Percentiles rank a stretch among this genome's conserved stretches.
These are phyloP conservation scores for Schwanniomyces yamadae DNA, from an alignment of 805 yeast species.

Conservation along the genomic window DNA sequence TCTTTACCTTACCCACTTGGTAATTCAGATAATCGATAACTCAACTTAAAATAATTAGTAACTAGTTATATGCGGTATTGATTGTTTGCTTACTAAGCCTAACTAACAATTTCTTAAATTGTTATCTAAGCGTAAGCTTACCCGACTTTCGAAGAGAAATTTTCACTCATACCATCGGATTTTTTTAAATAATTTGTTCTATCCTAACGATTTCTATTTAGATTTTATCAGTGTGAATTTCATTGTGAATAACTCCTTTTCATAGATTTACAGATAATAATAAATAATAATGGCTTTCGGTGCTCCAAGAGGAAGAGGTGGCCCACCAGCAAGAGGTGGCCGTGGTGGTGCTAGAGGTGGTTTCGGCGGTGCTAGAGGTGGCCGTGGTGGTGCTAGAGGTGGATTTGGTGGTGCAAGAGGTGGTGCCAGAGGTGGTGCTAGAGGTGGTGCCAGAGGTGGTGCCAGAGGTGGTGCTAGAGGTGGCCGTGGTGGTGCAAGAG, in stretches of 20 bases:
- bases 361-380: constrained; percentile 46
- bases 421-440: constrained; percentile 31
- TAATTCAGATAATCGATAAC: no score
- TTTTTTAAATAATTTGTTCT: constrained; percentile 2
- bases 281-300: constrained; percentile 64
- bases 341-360: constrained; percentile 52
- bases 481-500: constrained; percentile 67
- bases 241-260: constrained; percentile 1
- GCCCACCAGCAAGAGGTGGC: constrained; percentile 50
- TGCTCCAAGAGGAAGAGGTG: constrained; percentile 65
- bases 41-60: no score
- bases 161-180: constrained; percentile 7
- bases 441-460: constrained; percentile 39
- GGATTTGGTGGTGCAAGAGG: constrained; percentile 35
- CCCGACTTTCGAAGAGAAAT: constrained; percentile 3
- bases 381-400: constrained; percentile 47
- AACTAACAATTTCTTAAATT: neutral
- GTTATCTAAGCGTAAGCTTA: constrained; percentile 3
- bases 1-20: no score
- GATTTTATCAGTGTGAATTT: constrained; percentile 1
- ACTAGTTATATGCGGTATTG: constrained; percentile 3
- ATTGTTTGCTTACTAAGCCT: constrained; percentile 1
- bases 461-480: constrained; percentile 55
- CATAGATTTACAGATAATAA: neutral
- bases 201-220: constrained; percentile 5